Percentiles rank a stretch among this genome's conserved stretches.
These are phyloP conservation scores for Cytauxzoon felis DNA, from an alignment of 169 alveolate species.

Conservation along the genomic window DNA sequence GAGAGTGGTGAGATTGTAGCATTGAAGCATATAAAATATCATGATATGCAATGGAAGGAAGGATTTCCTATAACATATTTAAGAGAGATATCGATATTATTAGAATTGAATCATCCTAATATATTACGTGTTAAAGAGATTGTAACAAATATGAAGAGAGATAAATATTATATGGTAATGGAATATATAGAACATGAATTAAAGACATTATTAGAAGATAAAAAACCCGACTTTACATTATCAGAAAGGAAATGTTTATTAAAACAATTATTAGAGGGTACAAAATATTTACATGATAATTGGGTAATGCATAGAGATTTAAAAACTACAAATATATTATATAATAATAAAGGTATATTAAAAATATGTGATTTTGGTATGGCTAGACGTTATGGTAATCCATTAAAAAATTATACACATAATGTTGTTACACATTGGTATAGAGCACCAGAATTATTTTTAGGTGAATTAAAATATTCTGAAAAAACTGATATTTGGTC, in stretches of 20 bases:
- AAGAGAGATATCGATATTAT: conserved; percentile 90
- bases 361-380: conserved; percentile 88
- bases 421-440: conserved; percentile 97
- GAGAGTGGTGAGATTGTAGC: conserved; percentile 88
- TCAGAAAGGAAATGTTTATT: conserved; percentile 87
- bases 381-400: conserved; percentile 86
- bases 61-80: conserved; percentile 93
- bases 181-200: conserved; percentile 96
- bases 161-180: conserved; percentile 86
- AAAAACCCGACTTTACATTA: conserved; percentile 85
- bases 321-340: conserved; percentile 83
- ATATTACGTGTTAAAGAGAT: conserved; percentile 88
- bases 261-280: conserved; percentile 78
- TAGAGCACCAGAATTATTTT: conserved; percentile 95
- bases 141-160: conserved; percentile 75
- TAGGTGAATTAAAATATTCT: conserved; percentile 90
- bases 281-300: conserved; percentile 76
- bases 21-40: conserved; percentile 84
- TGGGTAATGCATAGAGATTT: conserved; percentile 90
- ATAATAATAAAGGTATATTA: conserved; percentile 79
- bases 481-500: conserved; percentile 97
- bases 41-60: conserved; percentile 84
- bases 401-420: conserved; percentile 85
- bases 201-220: conserved; percentile 84
- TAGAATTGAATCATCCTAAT: conserved; percentile 89